phyloP scores from a whole-genome alignment of 495 filamentous ascomycete species.

The Jackrogersella multiformis region DNA sequence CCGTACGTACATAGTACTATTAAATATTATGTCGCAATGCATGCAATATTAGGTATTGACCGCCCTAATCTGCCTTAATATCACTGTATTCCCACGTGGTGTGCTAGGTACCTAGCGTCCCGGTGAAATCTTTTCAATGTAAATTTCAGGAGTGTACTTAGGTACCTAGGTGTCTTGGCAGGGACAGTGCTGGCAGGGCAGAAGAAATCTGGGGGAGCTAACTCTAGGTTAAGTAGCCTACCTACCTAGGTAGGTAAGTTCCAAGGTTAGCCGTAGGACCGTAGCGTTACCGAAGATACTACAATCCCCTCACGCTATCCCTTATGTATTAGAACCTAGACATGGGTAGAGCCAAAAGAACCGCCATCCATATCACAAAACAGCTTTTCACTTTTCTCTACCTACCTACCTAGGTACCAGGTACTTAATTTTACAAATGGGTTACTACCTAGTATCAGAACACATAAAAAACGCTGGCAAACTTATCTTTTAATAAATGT shows the following conservation, averaged over 20 bases:
- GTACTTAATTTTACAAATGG: no score
- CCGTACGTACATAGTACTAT: neutral
- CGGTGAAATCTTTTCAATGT: neutral
- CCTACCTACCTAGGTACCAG: no score
- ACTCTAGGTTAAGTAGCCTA: neutral
- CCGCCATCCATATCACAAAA: no score
- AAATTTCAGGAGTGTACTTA: neutral
- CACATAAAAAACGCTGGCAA: no score
- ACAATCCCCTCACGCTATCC: constrained; percentile 28
- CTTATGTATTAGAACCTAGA: no score
- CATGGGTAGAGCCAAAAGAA: no score
- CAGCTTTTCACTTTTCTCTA: no score
- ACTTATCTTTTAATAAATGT: no score
- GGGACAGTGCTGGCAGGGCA: neutral
- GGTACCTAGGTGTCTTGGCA: neutral
- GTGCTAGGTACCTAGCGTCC: neutral
- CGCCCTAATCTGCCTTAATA: neutral
- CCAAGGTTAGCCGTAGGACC: no score
- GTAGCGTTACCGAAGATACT: constrained; percentile 2
- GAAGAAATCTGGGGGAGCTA: constrained; percentile 10
- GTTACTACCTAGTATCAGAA: no score
- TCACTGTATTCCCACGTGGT: neutral
- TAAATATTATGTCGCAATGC: no score
- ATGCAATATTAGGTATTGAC: neutral
- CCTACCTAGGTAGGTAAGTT: no score